A percentile compares a stretch with the other conserved stretches of the same genome.
phyloP scores from a whole-genome alignment of 345 rosid species.

The Alliaria petiolata region DNA sequence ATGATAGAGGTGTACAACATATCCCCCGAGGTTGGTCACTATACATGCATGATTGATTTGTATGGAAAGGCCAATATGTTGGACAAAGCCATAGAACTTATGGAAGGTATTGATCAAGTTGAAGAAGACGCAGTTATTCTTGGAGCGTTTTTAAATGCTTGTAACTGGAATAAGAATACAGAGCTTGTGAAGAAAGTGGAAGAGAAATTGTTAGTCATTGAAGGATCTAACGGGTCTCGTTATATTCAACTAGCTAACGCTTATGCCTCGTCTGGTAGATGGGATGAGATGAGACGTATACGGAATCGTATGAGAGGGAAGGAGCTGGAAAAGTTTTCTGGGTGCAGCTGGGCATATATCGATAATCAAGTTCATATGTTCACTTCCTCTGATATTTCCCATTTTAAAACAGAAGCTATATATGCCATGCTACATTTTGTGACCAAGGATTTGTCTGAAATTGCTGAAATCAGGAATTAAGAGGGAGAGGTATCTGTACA shows the following conservation, averaged over 20 bases:
- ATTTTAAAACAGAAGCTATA: constrained; percentile 43
- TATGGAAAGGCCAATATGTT: constrained; percentile 67
- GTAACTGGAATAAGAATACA: constrained; percentile 52
- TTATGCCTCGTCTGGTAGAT: constrained; percentile 63
- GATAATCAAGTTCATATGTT: constrained; percentile 49
- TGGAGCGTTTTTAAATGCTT: constrained; percentile 75
- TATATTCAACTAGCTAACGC: constrained; percentile 78
- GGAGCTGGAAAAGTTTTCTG: constrained; percentile 53
- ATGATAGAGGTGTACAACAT: constrained; percentile 53
- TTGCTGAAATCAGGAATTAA: neutral
- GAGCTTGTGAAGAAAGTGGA: constrained; percentile 60
- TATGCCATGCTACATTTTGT: constrained; percentile 45
- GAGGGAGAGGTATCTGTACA: constrained; percentile 10
- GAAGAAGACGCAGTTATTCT: constrained; percentile 47
- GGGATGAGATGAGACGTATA: constrained; percentile 68
- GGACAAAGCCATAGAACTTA: constrained; percentile 50
- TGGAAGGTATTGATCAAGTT: constrained; percentile 43
- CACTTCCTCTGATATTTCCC: constrained; percentile 51
- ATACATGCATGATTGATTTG: constrained; percentile 79
- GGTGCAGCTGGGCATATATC: constrained; percentile 69
- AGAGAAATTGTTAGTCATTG: constrained; percentile 45
- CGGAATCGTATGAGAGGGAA: constrained; percentile 71
- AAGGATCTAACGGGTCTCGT: constrained; percentile 58
- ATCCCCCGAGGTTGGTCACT: constrained; percentile 59
- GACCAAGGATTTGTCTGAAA: constrained; percentile 39